These are phyloP conservation scores for Dinochytrium kinnereticum DNA, from an alignment of 371 early-diverging fungal species.

Conservation along the genomic window DNA sequence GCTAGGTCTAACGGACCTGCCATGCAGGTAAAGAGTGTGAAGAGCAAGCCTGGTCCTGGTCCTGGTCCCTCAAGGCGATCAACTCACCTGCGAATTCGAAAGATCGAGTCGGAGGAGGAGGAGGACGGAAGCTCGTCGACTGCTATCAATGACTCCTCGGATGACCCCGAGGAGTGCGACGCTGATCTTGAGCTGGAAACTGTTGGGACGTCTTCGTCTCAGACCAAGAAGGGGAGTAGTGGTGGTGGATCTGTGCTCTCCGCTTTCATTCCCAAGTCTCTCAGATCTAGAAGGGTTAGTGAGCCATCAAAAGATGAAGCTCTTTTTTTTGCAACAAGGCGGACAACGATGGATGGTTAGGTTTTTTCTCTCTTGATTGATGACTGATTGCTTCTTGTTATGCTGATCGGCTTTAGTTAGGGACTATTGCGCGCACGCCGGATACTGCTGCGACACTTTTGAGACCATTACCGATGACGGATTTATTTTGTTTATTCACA, in stretches of 20 bases:
- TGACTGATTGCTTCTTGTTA: no score
- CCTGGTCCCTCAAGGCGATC: no score
- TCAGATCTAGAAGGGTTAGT: not conserved
- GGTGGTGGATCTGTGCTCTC: constrained; percentile 1
- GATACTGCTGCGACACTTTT: constrained; percentile 47
- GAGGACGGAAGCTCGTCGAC: constrained; percentile 12
- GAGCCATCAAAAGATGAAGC: constrained; percentile 4
- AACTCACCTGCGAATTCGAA: not conserved
- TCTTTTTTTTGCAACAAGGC: not conserved
- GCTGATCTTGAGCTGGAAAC: not conserved
- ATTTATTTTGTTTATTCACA: constrained; percentile 49
- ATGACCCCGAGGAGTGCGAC: not conserved
- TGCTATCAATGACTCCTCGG: constrained; percentile 15
- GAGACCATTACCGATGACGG: constrained; percentile 56
- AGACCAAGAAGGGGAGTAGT: not conserved
- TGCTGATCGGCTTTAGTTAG: no score
- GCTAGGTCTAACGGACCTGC: no score
- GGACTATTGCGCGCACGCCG: constrained; percentile 31
- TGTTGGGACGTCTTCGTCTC: not conserved
- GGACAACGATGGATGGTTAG: constrained; percentile 12
- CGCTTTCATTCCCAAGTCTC: constrained; percentile 1
- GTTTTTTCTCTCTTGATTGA: not conserved
- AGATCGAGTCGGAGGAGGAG: not conserved
- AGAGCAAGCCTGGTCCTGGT: no score
- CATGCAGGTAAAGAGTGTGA: no score